Conservation (phyloP, 106 monocot genomes). For the Dioscorea zingiberensis region DNA sequence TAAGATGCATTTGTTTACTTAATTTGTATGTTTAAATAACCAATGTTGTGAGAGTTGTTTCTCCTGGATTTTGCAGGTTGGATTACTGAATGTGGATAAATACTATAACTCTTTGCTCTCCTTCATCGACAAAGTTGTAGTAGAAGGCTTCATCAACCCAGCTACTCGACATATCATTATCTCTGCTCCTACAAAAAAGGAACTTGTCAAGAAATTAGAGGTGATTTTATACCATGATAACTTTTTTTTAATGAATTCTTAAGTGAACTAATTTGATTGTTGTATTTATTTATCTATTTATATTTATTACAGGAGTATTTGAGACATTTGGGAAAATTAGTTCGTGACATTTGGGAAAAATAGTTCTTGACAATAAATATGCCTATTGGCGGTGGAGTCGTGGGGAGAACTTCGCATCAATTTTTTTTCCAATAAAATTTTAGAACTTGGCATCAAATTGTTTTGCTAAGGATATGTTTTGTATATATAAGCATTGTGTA, state of each 20-base stretch:
- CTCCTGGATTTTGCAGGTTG: conserved; percentile 26
- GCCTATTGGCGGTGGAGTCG: too few relatives aligned
- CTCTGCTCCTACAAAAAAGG: conserved; percentile 44
- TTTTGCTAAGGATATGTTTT: too few relatives aligned
- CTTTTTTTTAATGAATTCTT: neutral
- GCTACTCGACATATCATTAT: conserved; percentile 47
- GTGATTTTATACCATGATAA: conserved; percentile 3
- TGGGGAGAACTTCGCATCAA: too few relatives aligned
- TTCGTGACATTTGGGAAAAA: too few relatives aligned
- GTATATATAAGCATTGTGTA: too few relatives aligned
- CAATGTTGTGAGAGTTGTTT: neutral
- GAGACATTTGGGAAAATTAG: too few relatives aligned
- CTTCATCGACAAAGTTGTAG: conserved; percentile 59
- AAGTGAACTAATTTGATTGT: neutral
- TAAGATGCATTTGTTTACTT: neutral
- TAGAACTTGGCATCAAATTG: too few relatives aligned
- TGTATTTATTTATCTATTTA: neutral
- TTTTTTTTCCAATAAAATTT: too few relatives aligned
- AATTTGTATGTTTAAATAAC: neutral
- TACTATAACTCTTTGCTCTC: conserved; percentile 53
- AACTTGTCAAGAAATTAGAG: conserved; percentile 50
- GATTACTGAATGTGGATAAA: conserved; percentile 51
- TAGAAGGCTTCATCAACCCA: conserved; percentile 52
- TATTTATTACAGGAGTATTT: conserved; percentile 23
- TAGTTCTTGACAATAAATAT: too few relatives aligned